Evolutionary conservation across 306 rosid genomes (phyloP).

Genomic region (Sesbania bispinosa): DNA sequence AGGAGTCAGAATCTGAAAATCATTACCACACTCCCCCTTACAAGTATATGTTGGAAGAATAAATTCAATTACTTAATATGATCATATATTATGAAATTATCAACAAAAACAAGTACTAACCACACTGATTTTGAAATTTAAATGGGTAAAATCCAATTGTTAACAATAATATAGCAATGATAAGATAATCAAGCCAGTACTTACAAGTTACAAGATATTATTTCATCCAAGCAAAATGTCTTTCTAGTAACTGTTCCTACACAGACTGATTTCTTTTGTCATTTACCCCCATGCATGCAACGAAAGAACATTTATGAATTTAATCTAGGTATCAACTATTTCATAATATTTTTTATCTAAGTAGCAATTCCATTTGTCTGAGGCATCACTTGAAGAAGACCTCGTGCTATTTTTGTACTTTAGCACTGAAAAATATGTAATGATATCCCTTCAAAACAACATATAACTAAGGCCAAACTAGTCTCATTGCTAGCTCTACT

Average conservation of each 20-base stretch:
- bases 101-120: neutral
- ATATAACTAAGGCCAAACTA: neutral
- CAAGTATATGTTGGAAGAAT: neutral
- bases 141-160: neutral
- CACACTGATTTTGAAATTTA: neutral
- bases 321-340: conserved; percentile 2
- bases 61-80: conserved; percentile 5
- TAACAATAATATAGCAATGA: neutral
- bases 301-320: neutral
- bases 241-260: neutral
- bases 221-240: neutral
- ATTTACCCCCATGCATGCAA: neutral
- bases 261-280: neutral
- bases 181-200: conserved; percentile 11
- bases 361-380: neutral
- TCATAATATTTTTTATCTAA: neutral
- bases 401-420: neutral
- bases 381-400: neutral
- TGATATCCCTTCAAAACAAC: neutral
- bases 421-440: neutral
- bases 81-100: neutral
- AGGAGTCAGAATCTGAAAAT: conserved; percentile 14
- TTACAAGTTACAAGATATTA: neutral
- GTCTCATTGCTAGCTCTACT: too few species aligned
- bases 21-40: neutral